These are phyloP conservation scores for Wickerhamomyces silvicola DNA, from an alignment of 805 yeast species.

Conservation along the genomic window DNA sequence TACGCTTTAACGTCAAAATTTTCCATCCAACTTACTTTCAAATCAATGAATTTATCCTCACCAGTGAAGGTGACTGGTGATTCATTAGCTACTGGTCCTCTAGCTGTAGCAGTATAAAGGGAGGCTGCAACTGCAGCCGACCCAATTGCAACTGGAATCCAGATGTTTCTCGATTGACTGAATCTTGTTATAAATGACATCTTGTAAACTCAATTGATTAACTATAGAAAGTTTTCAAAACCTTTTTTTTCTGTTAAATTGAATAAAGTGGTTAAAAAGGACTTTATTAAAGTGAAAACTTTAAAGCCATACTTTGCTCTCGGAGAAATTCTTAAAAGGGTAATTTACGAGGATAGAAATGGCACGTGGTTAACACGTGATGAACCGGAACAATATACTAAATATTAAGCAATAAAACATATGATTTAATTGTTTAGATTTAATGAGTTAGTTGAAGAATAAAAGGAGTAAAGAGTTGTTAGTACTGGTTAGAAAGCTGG, in stretches of 20 bases:
- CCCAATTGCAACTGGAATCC: slow-evolving; percentile 38
- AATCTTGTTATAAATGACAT: slow-evolving; percentile 24
- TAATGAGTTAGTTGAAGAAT: slow-evolving; percentile 3
- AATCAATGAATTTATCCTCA: slow-evolving; percentile 65
- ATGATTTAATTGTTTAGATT: too few relatives aligned
- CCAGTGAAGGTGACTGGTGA: slow-evolving; percentile 49
- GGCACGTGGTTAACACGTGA: too few relatives aligned
- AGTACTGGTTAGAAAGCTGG: slow-evolving; percentile 41
- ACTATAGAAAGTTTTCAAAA: too few relatives aligned
- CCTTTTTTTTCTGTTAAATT: too few relatives aligned
- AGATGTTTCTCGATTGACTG: slow-evolving; percentile 9
- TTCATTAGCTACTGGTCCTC: slow-evolving; percentile 27
- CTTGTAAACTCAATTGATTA: too few relatives aligned
- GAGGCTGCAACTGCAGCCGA: slow-evolving; percentile 41
- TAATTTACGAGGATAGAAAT: too few relatives aligned
- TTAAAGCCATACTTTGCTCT: too few relatives aligned
- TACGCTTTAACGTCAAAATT: neutral
- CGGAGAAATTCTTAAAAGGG: too few relatives aligned
- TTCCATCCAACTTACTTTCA: slow-evolving; percentile 39
- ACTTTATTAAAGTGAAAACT: too few relatives aligned
- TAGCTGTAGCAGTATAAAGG: slow-evolving; percentile 21
- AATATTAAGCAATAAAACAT: too few relatives aligned
- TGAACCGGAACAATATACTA: too few relatives aligned
- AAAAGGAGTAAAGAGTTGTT: slow-evolving; percentile 33
- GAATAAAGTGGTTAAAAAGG: too few relatives aligned